These are phyloP conservation scores for Boletales sp. DNA, from an alignment of 768 basidiomycete species.

Conservation along the genomic window DNA sequence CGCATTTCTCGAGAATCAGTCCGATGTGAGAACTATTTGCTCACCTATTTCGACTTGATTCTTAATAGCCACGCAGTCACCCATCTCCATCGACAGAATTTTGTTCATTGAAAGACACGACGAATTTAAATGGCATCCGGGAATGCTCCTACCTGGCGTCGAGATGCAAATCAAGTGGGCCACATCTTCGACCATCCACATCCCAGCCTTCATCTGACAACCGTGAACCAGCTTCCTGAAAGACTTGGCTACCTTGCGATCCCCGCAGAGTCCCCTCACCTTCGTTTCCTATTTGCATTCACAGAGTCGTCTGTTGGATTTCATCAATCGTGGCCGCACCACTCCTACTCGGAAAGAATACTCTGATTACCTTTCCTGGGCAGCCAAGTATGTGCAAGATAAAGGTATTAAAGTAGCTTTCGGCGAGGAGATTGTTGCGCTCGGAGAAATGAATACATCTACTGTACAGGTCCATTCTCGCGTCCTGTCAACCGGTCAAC, in stretches of 20 bases:
- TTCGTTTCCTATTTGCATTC: conserved; percentile 52
- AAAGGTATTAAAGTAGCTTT: conserved; percentile 42
- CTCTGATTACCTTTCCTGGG: conserved; percentile 53
- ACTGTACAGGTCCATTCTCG: conserved; percentile 39
- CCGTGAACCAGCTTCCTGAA: conserved; percentile 41
- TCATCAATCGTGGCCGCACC: conserved; percentile 51
- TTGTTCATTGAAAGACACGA: conserved; percentile 49
- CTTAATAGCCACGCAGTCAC: conserved; percentile 7
- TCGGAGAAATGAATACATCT: conserved; percentile 31
- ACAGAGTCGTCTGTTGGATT: conserved; percentile 44
- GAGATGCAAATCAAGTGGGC: conserved; percentile 52
- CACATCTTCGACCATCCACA: background rate
- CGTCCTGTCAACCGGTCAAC: conserved; percentile 33
- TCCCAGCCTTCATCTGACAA: conserved; percentile 3
- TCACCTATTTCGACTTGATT: background rate
- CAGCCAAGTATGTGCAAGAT: conserved; percentile 41
- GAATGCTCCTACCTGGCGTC: conserved; percentile 50
- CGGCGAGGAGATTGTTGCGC: conserved; percentile 44
- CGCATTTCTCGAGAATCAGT: conserved; percentile 42
- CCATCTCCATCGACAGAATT: conserved; percentile 26
- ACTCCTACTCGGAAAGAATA: conserved; percentile 52
- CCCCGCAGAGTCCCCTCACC: conserved; percentile 48
- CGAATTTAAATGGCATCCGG: conserved; percentile 52
- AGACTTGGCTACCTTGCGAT: conserved; percentile 51
- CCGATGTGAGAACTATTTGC: conserved; percentile 6